Percentiles rank a stretch among this genome's conserved stretches.
Evolutionary conservation across 2,329 filamentous ascomycete species (phyloP).

Genomic region (Pestalotiopsis sp.): DNA sequence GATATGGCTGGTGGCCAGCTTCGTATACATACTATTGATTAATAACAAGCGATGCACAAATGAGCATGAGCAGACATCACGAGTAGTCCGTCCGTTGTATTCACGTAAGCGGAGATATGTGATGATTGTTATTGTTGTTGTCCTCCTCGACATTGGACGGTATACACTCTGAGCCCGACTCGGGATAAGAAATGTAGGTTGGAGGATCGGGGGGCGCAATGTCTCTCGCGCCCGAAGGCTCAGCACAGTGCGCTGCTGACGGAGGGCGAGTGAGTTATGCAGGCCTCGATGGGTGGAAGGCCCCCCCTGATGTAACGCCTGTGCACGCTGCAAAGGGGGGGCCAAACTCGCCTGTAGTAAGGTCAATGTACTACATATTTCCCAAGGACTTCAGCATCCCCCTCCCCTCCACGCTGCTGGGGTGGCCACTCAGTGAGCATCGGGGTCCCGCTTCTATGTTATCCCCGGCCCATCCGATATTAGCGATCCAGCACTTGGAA

Average conservation of each 20-base stretch:
- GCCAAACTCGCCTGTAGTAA: neutral
- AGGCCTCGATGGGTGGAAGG: neutral
- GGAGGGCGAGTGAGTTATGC: neutral
- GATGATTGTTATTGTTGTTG: neutral
- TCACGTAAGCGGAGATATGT: too few species aligned
- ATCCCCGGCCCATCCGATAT: conserved; percentile 20
- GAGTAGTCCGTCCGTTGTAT: too few species aligned
- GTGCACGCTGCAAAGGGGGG: conserved; percentile 1
- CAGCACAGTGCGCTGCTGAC: conserved; percentile 1
- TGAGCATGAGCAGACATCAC: too few species aligned
- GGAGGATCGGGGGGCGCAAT: conserved; percentile 8
- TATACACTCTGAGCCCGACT: neutral
- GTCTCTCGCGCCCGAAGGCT: neutral
- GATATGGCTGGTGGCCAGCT: neutral
- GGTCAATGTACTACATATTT: neutral
- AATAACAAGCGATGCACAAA: neutral
- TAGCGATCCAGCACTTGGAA: conserved; percentile 16
- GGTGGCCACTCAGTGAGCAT: neutral
- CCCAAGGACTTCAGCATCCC: neutral
- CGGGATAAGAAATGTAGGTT: conserved; percentile 6
- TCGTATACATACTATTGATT: neutral
- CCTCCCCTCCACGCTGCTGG: conserved; percentile 4
- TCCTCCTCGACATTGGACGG: neutral
- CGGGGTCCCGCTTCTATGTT: conserved; percentile 11
- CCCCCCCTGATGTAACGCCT: neutral